Conservation (phyloP, 2,329 filamentous ascomycete genomes). For the Stachybotrys chlorohalonatus region DNA sequence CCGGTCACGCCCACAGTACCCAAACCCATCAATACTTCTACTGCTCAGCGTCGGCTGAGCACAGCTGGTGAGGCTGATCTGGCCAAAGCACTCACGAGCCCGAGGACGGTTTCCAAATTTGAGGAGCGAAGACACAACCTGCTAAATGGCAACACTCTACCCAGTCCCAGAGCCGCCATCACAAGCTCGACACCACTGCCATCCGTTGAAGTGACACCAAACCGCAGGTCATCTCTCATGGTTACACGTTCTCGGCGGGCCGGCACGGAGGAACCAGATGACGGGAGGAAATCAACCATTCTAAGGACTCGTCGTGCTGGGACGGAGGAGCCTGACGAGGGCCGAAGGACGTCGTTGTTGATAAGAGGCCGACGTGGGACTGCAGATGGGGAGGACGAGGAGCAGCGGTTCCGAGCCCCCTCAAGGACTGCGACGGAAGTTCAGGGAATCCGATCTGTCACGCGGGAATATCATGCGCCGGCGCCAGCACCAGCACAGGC, state of each 20-base stretch:
- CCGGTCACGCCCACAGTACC: constrained; percentile 36
- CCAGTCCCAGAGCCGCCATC: constrained; percentile 33
- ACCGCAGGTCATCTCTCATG: constrained; percentile 46
- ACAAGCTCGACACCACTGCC: constrained; percentile 28
- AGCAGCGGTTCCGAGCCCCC: constrained; percentile 42
- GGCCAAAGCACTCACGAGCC: constrained; percentile 30
- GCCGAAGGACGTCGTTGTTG: constrained; percentile 31
- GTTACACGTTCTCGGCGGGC: constrained; percentile 35
- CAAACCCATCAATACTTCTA: constrained; percentile 27
- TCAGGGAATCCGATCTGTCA: constrained; percentile 23
- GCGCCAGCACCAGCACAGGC: constrained; percentile 24
- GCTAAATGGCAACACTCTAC: constrained; percentile 32
- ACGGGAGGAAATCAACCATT: constrained; percentile 40
- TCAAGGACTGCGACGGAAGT: constrained; percentile 51
- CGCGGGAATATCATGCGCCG: constrained; percentile 15
- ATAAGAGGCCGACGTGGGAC: constrained; percentile 37
- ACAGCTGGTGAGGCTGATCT: constrained; percentile 28
- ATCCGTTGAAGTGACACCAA: constrained; percentile 24
- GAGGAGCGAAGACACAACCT: constrained; percentile 44
- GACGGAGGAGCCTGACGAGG: constrained; percentile 39
- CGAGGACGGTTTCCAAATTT: constrained; percentile 39
- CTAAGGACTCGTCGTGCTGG: constrained; percentile 34
- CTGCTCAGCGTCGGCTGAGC: constrained; percentile 31
- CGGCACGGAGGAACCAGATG: constrained; percentile 41
- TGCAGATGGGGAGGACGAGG: constrained; percentile 39